Evolutionary conservation across 768 basidiomycete species (phyloP).

Genomic region (Auricularia heimuer): DNA sequence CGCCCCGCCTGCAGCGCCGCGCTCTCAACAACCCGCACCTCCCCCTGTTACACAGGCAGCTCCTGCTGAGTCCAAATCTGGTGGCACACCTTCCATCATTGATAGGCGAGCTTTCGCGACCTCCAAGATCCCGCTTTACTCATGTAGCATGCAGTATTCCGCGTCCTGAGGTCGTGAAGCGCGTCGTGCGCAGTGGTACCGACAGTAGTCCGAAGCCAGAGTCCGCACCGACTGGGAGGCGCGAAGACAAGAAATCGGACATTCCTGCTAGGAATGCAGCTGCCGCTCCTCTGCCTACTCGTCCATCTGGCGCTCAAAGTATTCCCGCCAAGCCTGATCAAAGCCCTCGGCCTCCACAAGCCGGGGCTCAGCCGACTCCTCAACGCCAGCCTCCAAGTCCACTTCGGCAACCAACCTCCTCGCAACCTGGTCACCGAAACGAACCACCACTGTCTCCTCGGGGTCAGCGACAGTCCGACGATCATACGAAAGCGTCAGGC

Average conservation of each 20-base stretch:
- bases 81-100: not conserved
- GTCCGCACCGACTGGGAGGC: not conserved
- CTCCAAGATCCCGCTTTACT: slow-evolving; percentile 1
- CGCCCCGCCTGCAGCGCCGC: no score
- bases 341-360: not conserved
- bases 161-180: slow-evolving; percentile 69
- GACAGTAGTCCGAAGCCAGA: slow-evolving; percentile 1
- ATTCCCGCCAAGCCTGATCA: not conserved
- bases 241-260: slow-evolving; percentile 24
- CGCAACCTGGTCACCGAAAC: slow-evolving; percentile 12
- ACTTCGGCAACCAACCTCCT: slow-evolving; percentile 12
- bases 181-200: slow-evolving; percentile 24
- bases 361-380: not conserved
- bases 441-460: slow-evolving; percentile 33
- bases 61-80: no score
- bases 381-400: slow-evolving; percentile 13
- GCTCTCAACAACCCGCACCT: no score
- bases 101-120: not conserved
- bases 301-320: not conserved
- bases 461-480: slow-evolving; percentile 30
- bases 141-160: slow-evolving; percentile 42
- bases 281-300: not conserved
- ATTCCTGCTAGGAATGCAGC: not conserved
- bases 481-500: slow-evolving; percentile 25
- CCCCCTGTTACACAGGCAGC: no score